Percentiles rank a stretch among this genome's conserved stretches.
phyloP scores from a whole-genome alignment of 1,284 basidiomycete species.

The Leccinum subatratum region DNA sequence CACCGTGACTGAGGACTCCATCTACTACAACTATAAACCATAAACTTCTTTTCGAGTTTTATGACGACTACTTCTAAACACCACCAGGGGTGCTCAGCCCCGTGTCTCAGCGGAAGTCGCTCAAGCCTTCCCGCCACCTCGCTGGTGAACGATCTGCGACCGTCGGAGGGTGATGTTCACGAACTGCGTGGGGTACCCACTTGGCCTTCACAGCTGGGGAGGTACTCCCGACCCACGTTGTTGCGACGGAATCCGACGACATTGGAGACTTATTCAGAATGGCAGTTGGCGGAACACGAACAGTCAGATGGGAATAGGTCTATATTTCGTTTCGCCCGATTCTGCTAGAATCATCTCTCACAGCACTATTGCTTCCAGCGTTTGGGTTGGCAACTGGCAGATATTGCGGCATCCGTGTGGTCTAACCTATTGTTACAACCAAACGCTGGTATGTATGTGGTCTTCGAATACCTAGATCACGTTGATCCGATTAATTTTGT shows the following conservation, averaged over 20 bases:
- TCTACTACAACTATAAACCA: too few species aligned
- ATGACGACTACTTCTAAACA: too few species aligned
- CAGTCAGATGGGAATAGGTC: neutral
- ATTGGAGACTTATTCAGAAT: neutral
- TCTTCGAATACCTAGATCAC: neutral
- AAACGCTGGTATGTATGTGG: neutral
- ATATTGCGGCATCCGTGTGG: neutral
- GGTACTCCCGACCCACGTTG: neutral
- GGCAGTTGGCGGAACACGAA: neutral
- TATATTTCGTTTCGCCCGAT: neutral
- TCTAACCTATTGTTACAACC: neutral
- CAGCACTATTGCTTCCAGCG: neutral
- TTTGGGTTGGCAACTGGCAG: neutral
- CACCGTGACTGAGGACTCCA: too few species aligned
- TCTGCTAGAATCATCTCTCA: neutral
- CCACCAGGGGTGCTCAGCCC: too few species aligned
- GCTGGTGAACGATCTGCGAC: too few species aligned
- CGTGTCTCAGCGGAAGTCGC: too few species aligned
- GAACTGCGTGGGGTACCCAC: too few species aligned
- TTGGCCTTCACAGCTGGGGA: too few species aligned
- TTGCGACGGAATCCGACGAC: neutral
- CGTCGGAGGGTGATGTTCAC: too few species aligned
- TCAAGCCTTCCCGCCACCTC: too few species aligned
- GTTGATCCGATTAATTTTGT: neutral
- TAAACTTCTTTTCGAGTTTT: too few species aligned